phyloP scores from a whole-genome alignment of 1,139 yeast species.

The Nakaseomyces kungkrabaensis region DNA sequence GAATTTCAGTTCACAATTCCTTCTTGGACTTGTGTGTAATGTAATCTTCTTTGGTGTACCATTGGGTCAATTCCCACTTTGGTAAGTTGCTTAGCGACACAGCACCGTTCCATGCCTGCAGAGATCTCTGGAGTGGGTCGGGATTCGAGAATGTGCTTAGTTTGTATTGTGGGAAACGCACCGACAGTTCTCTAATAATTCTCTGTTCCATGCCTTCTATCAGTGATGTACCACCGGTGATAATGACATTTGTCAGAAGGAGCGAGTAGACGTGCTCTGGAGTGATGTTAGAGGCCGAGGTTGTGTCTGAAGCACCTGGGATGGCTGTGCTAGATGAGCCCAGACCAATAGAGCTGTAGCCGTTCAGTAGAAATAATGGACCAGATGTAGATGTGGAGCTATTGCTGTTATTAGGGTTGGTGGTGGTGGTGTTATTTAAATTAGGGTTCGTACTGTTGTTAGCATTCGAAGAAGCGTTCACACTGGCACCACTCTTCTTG shows the following conservation, averaged over 20 bases:
- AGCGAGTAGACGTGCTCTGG: slow-evolving; percentile 16
- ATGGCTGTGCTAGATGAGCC: slow-evolving; percentile 8
- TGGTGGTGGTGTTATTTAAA: neutral
- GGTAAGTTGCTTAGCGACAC: slow-evolving; percentile 23
- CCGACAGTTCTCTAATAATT: slow-evolving; percentile 42
- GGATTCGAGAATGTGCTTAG: slow-evolving; percentile 27
- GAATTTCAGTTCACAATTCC: neutral
- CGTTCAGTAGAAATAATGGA: neutral
- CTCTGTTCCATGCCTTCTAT: slow-evolving; percentile 54
- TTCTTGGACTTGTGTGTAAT: neutral
- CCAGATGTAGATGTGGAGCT: neutral
- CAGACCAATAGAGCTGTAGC: slow-evolving; percentile 3
- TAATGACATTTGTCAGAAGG: slow-evolving; percentile 47
- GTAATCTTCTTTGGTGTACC: slow-evolving; percentile 21
- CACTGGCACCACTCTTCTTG: slow-evolving; percentile 25
- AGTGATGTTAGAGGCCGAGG: slow-evolving; percentile 9
- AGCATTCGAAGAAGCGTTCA: slow-evolving; percentile 11
- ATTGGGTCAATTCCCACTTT: slow-evolving; percentile 24
- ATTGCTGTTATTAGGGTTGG: neutral
- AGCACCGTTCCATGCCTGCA: slow-evolving; percentile 26
- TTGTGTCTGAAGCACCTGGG: neutral
- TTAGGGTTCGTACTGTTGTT: slow-evolving; percentile 3
- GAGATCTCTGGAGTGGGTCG: slow-evolving; percentile 21
- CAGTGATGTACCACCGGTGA: slow-evolving; percentile 58
- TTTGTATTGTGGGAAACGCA: slow-evolving; percentile 27